A percentile compares a stretch with the other conserved stretches of the same genome.
Conservation (phyloP, 768 basidiomycete species). For the Lyophyllum decastes region DNA sequence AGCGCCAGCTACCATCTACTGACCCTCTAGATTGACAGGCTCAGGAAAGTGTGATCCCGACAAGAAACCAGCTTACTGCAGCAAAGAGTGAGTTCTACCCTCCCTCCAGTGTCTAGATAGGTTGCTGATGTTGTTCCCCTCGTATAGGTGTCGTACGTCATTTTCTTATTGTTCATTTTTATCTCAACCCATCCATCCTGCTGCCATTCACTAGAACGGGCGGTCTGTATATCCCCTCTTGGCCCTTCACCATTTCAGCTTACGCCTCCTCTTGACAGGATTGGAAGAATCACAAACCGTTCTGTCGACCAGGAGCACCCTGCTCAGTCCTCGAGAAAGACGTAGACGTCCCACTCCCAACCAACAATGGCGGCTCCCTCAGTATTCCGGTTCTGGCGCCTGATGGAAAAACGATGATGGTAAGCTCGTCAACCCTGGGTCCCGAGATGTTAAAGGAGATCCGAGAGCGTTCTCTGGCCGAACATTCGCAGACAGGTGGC, state of each 20-base stretch:
- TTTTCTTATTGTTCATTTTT: background rate
- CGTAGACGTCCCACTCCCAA: conserved; percentile 1
- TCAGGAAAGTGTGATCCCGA: conserved; percentile 29
- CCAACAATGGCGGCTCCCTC: conserved; percentile 17
- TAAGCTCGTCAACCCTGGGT: conserved; percentile 29
- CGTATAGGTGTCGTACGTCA: conserved; percentile 11
- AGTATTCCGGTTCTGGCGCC: conserved; percentile 26
- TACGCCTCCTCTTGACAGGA: conserved; percentile 14
- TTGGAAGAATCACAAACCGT: conserved; percentile 38
- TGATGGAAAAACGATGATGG: conserved; percentile 20
- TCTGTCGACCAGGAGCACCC: conserved; percentile 29
- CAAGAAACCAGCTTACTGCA: conserved; percentile 34
- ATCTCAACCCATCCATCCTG: background rate
- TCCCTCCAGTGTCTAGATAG: background rate
- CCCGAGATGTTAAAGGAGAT: conserved; percentile 30
- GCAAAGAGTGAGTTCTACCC: conserved; percentile 25
- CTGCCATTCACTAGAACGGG: conserved; percentile 6
- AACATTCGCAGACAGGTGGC: background rate
- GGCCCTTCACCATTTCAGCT: background rate
- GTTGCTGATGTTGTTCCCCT: background rate
- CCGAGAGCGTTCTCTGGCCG: conserved; percentile 1
- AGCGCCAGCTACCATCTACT: background rate
- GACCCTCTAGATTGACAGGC: conserved; percentile 14
- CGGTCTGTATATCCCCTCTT: conserved; percentile 1
- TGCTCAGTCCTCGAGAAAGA: conserved; percentile 31